A percentile compares a stretch with the other conserved stretches of the same genome.
phyloP scores from a whole-genome alignment of 768 basidiomycete species.

The Basidioascus undulatus region DNA sequence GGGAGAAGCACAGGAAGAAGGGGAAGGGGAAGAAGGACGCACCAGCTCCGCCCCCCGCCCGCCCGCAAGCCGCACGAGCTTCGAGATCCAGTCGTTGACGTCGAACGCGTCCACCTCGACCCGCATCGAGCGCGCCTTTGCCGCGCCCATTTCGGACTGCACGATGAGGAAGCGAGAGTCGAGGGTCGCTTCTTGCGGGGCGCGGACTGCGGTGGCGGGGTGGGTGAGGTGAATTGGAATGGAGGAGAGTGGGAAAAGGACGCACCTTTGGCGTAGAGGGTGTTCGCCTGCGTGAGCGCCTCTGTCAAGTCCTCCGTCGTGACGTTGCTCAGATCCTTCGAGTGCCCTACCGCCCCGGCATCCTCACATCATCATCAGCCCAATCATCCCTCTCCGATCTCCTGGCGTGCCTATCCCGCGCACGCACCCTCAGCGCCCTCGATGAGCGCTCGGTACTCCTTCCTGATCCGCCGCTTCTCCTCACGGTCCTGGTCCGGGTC shows the following conservation, averaged over 20 bases:
- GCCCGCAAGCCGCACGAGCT: conserved; percentile 51
- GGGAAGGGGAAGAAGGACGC: conserved; percentile 11
- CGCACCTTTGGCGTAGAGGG: conserved; percentile 11
- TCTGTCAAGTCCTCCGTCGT: conserved; percentile 7
- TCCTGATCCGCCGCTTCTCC: conserved; percentile 47
- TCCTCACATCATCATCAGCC: no score
- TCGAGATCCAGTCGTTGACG: conserved; percentile 64
- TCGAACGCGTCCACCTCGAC: conserved; percentile 74
- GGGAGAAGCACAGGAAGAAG: no score
- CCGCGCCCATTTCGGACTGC: conserved; percentile 52
- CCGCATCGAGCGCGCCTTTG: conserved; percentile 77
- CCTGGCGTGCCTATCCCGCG: not conserved
- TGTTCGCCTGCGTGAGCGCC: conserved; percentile 8
- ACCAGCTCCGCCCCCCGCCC: conserved; percentile 21
- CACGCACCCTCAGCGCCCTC: conserved; percentile 37
- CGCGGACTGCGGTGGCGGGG: conserved; percentile 30
- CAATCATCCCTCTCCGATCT: not conserved
- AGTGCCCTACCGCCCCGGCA: no score
- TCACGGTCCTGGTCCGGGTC: conserved; percentile 69
- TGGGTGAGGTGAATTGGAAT: not conserved
- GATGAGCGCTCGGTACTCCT: conserved; percentile 43
- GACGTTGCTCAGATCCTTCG: conserved; percentile 15
- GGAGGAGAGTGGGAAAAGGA: not conserved
- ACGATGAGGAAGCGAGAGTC: conserved; percentile 62
- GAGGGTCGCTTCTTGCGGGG: conserved; percentile 66